A percentile compares a stretch with the other conserved stretches of the same genome.
phyloP scores from a whole-genome alignment of 2,329 filamentous ascomycete species.

The Davidsoniella australis region DNA sequence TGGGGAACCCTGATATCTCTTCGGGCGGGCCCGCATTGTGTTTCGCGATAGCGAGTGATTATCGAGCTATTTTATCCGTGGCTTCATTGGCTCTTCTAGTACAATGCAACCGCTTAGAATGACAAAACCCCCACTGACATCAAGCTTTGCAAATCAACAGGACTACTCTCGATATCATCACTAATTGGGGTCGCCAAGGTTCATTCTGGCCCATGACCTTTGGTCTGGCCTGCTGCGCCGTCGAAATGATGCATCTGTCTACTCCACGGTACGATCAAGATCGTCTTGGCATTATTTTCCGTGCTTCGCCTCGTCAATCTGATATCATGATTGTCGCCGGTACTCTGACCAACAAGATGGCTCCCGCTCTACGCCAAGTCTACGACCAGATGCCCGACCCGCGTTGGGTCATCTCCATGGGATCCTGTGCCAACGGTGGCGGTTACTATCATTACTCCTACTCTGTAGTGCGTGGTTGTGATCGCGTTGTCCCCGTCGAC shows the following conservation, averaged over 20 bases:
- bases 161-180: conserved; percentile 59
- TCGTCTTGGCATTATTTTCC: conserved; percentile 77
- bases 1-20: neutral
- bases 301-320: conserved; percentile 70
- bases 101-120: neutral
- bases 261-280: conserved; percentile 82
- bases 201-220: conserved; percentile 85
- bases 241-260: conserved; percentile 88
- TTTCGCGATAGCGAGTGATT: too few relatives aligned
- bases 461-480: conserved; percentile 56
- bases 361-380: conserved; percentile 70
- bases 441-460: conserved; percentile 83
- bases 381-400: conserved; percentile 95
- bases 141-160: conserved; percentile 23
- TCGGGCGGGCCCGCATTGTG: too few relatives aligned
- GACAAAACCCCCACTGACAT: conserved; percentile 8
- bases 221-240: conserved; percentile 71
- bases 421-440: conserved; percentile 68
- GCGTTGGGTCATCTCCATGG: conserved; percentile 72
- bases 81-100: too few relatives aligned
- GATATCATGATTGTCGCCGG: conserved; percentile 91
- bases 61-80: too few relatives aligned
- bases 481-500: conserved; percentile 63
- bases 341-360: conserved; percentile 93
- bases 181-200: conserved; percentile 72